phyloP scores from a whole-genome alignment of 202 grass and related monocot species.

The Setaria italica region DNA sequence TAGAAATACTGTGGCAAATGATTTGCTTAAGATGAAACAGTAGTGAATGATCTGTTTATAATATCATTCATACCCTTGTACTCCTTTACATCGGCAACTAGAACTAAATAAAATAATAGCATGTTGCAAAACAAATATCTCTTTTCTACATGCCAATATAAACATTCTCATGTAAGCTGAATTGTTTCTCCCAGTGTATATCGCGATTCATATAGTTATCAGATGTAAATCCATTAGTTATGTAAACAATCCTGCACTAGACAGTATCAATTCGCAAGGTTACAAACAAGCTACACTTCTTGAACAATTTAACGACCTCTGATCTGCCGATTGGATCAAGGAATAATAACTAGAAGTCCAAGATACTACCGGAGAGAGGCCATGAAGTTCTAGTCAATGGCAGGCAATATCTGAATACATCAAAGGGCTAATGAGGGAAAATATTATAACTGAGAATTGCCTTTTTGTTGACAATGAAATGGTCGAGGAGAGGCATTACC shows the following conservation, averaged over 20 bases:
- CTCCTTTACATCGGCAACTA: conserved; percentile 4
- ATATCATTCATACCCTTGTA: conserved; percentile 15
- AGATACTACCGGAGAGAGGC: background rate
- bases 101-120: background rate
- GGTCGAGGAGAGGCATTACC: background rate
- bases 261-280: background rate
- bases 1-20: conserved; percentile 13
- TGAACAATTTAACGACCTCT: conserved; percentile 16
- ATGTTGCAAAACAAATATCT: conserved; percentile 25
- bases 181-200: background rate
- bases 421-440: conserved; percentile 9
- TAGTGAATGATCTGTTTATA: conserved; percentile 13
- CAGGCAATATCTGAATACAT: background rate
- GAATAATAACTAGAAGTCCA: conserved; percentile 14
- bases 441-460: background rate
- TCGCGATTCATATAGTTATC: conserved; percentile 1
- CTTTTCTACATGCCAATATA: conserved; percentile 15
- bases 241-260: conserved; percentile 19
- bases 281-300: conserved; percentile 10
- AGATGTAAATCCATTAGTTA: conserved; percentile 18
- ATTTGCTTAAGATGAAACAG: conserved; percentile 35
- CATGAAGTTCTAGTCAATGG: background rate
- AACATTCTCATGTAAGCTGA: conserved; percentile 21
- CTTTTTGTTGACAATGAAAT: background rate
- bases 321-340: conserved; percentile 12